phyloP scores from a whole-genome alignment of 116 monocot species.

The Trichopus zeylanicus region DNA sequence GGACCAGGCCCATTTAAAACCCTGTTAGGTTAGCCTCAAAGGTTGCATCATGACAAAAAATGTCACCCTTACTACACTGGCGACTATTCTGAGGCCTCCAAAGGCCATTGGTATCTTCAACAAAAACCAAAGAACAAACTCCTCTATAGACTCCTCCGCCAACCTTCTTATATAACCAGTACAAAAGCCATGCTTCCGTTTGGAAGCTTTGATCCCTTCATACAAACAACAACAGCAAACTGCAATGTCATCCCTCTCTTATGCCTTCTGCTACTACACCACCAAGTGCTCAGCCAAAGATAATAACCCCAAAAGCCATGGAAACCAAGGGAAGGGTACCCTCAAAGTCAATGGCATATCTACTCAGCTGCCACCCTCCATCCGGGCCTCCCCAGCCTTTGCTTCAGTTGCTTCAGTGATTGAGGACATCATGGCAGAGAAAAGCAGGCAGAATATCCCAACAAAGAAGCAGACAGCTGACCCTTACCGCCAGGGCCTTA shows the following conservation, averaged over 20 bases:
- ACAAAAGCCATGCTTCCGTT: neutral
- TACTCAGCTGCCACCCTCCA: neutral
- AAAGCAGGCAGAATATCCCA: slow-evolving; percentile 14
- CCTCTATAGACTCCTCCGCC: neutral
- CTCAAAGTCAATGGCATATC: slow-evolving; percentile 5
- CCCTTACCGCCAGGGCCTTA: slow-evolving; percentile 18
- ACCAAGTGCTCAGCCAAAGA: neutral
- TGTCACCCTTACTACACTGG: too few species aligned
- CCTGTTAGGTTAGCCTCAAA: too few species aligned
- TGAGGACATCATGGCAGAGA: neutral
- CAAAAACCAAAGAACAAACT: neutral
- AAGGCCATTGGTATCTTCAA: too few species aligned
- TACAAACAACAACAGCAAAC: slow-evolving; percentile 1
- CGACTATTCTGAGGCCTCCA: too few species aligned
- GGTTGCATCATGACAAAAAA: too few species aligned
- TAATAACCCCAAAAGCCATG: neutral
- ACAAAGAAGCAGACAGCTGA: slow-evolving; percentile 16
- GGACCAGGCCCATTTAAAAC: too few species aligned
- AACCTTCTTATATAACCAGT: neutral
- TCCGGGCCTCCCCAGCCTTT: neutral
- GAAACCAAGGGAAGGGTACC: too few species aligned
- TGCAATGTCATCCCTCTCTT: neutral
- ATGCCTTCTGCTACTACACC: neutral
- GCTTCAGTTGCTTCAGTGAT: neutral
- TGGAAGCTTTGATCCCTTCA: neutral